phyloP scores from a whole-genome alignment of 2,329 filamentous ascomycete species.

The Fusarium brevicatenulatum region DNA sequence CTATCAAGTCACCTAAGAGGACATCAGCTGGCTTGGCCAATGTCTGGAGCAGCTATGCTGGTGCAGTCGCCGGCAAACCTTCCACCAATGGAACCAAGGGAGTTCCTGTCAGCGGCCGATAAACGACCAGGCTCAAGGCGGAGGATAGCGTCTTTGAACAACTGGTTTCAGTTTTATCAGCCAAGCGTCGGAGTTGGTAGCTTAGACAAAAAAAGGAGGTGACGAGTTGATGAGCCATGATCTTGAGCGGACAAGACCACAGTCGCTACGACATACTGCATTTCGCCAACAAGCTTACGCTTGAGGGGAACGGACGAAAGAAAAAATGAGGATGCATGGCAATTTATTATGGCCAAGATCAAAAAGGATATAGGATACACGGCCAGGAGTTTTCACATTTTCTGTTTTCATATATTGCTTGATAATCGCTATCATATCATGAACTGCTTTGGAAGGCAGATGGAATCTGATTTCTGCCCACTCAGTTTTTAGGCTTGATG shows the following conservation, averaged over 20 bases:
- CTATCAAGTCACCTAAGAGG: constrained; percentile 60
- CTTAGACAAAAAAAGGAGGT: constrained; percentile 33
- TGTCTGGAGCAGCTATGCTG: constrained; percentile 56
- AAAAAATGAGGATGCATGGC: constrained; percentile 39
- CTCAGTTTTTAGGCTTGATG: constrained; percentile 6
- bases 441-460: constrained; percentile 25
- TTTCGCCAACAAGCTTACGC: constrained; percentile 22
- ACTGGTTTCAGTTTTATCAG: constrained; percentile 24
- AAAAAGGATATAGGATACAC: constrained; percentile 48
- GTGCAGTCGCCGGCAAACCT: constrained; percentile 46
- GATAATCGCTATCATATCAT: constrained; percentile 25
- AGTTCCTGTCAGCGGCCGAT: constrained; percentile 47
- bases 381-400: constrained; percentile 43
- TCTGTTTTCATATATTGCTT: constrained; percentile 20
- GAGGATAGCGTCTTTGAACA: constrained; percentile 15
- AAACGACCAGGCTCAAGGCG: constrained; percentile 25
- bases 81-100: constrained; percentile 45
- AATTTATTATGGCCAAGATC: constrained; percentile 37
- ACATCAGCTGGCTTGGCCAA: constrained; percentile 56
- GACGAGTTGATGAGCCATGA: constrained; percentile 39
- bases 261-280: constrained; percentile 31
- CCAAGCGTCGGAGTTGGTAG: constrained; percentile 27
- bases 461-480: constrained; percentile 24
- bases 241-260: constrained; percentile 22
- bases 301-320: constrained; percentile 32